Evolutionary conservation across 345 rosid species (phyloP).

Genomic region (Schrenkiella parvula): DNA sequence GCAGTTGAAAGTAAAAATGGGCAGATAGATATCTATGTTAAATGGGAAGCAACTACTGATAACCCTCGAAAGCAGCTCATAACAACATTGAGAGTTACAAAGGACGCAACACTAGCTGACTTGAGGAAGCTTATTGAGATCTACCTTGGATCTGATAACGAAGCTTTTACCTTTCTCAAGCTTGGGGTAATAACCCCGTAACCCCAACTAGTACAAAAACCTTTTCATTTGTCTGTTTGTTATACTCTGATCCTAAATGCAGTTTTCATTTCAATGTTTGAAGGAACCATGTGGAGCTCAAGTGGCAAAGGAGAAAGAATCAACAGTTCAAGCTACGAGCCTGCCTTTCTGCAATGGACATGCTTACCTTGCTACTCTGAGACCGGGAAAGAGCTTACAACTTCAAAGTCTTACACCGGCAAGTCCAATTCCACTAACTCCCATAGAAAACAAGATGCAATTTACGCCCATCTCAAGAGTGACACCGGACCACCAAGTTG

Average conservation of each 20-base stretch:
- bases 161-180: slow-evolving; percentile 49
- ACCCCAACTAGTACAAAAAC: neutral
- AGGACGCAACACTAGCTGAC: slow-evolving; percentile 60
- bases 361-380: slow-evolving; percentile 51
- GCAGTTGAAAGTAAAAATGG: slow-evolving; percentile 32
- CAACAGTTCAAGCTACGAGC: slow-evolving; percentile 39
- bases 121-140: slow-evolving; percentile 71
- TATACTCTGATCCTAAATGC: slow-evolving; percentile 4
- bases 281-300: slow-evolving; percentile 60
- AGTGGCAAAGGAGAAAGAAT: slow-evolving; percentile 55
- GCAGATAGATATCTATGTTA: slow-evolving; percentile 50
- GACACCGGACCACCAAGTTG: slow-evolving; percentile 36
- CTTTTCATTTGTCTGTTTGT: neutral
- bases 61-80: slow-evolving; percentile 48
- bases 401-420: slow-evolving; percentile 28
- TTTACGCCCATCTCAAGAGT: slow-evolving; percentile 33
- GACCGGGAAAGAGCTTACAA: slow-evolving; percentile 38
- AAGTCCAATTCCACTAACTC: slow-evolving; percentile 50
- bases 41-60: slow-evolving; percentile 59
- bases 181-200: slow-evolving; percentile 43
- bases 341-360: slow-evolving; percentile 48
- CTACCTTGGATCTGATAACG: slow-evolving; percentile 55
- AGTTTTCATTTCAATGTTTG: slow-evolving; percentile 15
- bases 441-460: slow-evolving; percentile 57
- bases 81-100: slow-evolving; percentile 48